Conservation (phyloP, 495 filamentous ascomycete species). For the Aspergillus olivimuriae region DNA sequence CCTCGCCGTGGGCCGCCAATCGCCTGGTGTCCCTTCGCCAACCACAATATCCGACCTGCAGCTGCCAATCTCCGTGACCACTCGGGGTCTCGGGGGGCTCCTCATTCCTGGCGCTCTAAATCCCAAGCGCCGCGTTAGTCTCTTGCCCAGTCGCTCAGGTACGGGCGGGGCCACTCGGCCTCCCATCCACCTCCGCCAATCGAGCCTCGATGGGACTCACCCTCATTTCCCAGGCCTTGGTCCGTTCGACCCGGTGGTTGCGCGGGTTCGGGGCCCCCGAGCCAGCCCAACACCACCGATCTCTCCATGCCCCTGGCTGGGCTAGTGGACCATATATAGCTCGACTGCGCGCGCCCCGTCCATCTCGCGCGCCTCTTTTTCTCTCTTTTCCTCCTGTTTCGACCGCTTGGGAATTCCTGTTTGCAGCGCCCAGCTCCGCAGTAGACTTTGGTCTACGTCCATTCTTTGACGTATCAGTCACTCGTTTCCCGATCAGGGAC, state of each 20-base stretch:
- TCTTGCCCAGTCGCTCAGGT: no score
- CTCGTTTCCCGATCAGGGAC: constrained; percentile 10
- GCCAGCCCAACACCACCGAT: no score
- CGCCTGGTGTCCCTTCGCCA: not conserved
- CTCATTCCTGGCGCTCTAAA: not conserved
- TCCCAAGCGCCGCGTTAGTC: not conserved
- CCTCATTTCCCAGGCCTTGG: no score
- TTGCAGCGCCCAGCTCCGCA: constrained; percentile 10
- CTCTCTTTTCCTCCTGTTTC: not conserved
- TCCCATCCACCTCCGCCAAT: not conserved
- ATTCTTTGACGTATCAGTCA: constrained; percentile 29
- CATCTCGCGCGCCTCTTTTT: not conserved
- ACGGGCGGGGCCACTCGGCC: no score
- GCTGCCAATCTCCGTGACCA: not conserved
- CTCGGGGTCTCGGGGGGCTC: not conserved
- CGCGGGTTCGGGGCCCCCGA: no score
- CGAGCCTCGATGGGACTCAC: not conserved
- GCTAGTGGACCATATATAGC: no score
- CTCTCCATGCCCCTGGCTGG: no score
- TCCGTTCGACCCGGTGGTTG: no score
- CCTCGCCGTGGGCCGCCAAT: not conserved
- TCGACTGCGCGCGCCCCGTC: no score
- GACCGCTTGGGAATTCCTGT: not conserved
- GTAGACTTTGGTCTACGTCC: constrained; percentile 47
- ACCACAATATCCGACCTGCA: not conserved